Evolutionary conservation across 2,329 filamentous ascomycete species (phyloP).

Genomic region (Zymoseptoria passerinii): DNA sequence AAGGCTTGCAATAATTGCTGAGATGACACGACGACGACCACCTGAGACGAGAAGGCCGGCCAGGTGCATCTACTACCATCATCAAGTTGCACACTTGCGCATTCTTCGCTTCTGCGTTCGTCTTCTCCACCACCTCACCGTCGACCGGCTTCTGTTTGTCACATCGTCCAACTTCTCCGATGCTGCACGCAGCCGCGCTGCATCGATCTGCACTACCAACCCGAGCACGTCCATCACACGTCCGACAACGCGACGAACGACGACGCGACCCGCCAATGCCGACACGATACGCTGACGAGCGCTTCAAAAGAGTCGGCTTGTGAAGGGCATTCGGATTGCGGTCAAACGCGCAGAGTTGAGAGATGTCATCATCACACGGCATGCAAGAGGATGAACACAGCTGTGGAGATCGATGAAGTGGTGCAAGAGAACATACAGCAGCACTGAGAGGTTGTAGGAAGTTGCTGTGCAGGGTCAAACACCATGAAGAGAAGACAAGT

Average conservation of each 20-base stretch:
- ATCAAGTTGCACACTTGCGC: not conserved
- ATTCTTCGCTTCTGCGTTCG: not conserved
- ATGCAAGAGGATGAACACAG: not conserved
- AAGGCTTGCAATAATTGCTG: no score
- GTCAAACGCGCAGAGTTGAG: not conserved
- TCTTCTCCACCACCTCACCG: not conserved
- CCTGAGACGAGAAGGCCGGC: no score
- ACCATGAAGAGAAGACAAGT: no score
- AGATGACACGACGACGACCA: no score
- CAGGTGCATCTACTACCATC: no score
- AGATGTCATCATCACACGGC: not conserved
- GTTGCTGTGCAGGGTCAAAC: no score
- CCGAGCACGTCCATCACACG: not conserved
- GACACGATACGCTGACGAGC: not conserved
- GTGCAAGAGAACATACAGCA: no score
- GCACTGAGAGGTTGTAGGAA: no score
- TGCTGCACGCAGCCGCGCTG: not conserved
- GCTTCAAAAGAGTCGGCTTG: not conserved
- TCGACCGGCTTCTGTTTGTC: not conserved
- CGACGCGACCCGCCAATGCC: not conserved
- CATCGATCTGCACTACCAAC: not conserved
- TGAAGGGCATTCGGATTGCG: no score
- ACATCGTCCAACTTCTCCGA: not conserved
- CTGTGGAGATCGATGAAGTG: not conserved
- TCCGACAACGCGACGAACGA: not conserved